Conservation (phyloP, 352 stramenopile species). For the Globisporangium iwayamae region DNA sequence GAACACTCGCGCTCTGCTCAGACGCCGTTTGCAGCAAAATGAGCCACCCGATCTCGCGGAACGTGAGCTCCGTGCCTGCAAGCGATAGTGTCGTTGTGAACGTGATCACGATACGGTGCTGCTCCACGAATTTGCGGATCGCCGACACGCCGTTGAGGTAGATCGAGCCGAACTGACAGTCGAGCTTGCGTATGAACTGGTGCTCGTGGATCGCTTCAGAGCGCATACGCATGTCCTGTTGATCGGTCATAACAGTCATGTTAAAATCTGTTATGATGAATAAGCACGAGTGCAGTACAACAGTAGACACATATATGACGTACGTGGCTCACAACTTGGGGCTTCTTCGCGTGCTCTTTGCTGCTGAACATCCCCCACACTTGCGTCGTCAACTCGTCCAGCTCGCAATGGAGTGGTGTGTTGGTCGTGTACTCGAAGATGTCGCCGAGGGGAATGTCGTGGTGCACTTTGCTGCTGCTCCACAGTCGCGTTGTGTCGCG, state of each 20-base stretch:
- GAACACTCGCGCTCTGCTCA: too few relatives aligned
- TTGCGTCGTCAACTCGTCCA: neutral
- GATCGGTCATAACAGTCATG: too few relatives aligned
- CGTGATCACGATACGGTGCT: neutral
- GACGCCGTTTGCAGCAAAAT: neutral
- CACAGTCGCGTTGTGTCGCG: conserved; percentile 1
- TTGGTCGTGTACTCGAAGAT: conserved; percentile 6
- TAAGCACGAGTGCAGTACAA: neutral
- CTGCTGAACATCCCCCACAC: neutral
- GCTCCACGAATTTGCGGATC: conserved; percentile 1
- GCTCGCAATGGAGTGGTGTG: neutral
- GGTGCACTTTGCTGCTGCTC: conserved; percentile 12
- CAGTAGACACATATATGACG: neutral
- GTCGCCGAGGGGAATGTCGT: neutral
- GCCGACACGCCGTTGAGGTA: conserved; percentile 3
- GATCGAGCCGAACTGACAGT: conserved; percentile 1
- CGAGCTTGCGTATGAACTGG: neutral
- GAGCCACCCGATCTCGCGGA: conserved; percentile 2
- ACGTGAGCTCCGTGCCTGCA: neutral
- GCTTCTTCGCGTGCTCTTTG: neutral
- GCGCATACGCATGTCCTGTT: neutral
- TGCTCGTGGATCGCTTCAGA: neutral
- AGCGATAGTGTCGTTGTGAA: neutral
- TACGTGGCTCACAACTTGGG: neutral
- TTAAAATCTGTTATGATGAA: too few relatives aligned